Percentiles rank a stretch among this genome's conserved stretches.
phyloP scores from a whole-genome alignment of 2,329 filamentous ascomycete species.

The Gremmenia infestans region DNA sequence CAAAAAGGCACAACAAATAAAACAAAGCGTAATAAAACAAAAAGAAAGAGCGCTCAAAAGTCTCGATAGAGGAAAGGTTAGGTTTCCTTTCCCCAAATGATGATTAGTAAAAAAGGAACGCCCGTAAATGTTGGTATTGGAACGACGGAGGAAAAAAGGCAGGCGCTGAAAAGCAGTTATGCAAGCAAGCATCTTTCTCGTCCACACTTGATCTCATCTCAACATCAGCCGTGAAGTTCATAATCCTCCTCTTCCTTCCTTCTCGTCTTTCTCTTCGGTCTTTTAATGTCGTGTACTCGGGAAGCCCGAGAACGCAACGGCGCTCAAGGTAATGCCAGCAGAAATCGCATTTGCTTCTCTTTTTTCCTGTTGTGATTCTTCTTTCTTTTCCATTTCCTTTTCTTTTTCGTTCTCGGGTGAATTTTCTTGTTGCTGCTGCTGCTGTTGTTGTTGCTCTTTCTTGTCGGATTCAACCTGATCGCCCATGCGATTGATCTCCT shows the following conservation, averaged over 20 bases:
- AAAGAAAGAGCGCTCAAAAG: too few relatives aligned
- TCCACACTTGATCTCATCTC: neutral
- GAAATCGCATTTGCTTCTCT: conserved; percentile 7
- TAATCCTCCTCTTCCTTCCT: neutral
- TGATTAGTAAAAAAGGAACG: neutral
- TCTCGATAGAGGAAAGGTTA: too few relatives aligned
- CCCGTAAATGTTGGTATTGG: neutral
- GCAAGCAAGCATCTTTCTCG: neutral
- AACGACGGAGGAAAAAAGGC: neutral
- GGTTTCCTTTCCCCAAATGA: too few relatives aligned
- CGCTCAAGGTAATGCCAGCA: conserved; percentile 9
- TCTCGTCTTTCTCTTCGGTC: neutral
- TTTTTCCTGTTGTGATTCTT: neutral
- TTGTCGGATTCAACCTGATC: conserved; percentile 6
- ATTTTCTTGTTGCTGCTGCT: neutral
- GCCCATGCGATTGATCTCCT: conserved; percentile 46
- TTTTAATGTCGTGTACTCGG: neutral
- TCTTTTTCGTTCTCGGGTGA: conserved; percentile 1
- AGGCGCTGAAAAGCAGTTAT: neutral
- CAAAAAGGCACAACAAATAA: too few relatives aligned
- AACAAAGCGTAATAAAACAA: too few relatives aligned
- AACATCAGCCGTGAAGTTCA: neutral
- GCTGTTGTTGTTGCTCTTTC: neutral
- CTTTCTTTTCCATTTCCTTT: neutral
- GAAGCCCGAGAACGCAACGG: conserved; percentile 15